Base-by-base conservation (phyloP, 345 rosid species). In the Punica granatum region DNA sequence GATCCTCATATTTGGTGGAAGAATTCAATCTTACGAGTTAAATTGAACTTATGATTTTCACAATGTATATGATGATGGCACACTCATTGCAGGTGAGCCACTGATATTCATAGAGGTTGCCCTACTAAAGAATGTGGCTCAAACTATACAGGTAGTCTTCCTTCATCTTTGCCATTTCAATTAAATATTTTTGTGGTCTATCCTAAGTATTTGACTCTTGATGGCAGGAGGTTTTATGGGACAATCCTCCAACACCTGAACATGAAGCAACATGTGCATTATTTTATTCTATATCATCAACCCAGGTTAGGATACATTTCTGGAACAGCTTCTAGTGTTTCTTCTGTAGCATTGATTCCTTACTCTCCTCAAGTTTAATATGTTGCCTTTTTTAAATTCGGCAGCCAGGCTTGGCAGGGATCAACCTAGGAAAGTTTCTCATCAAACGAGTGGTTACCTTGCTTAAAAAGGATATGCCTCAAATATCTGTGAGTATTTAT, bases 61-160 rank as follows among this genome's bases (percentile, higher is more conserved):
- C 51, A 44, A 44, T 7, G 51, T 37, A 36, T n/a, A 11, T 51
- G 26, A 26, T 37, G 31, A 26, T 37, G 31, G 19, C 3, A 18
- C 49, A 11, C n/a, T 66, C 73, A 19, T 76, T 74, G 65, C 75
- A 91, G 99, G 97, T 59, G 98, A 94, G 23, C 99, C 99, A 26
- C 99, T 94, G 75, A 91, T 94, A 71, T 94, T 91, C 79, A 91
- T 91, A 46, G 99, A 94, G 83, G 99, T 94, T 82, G 98, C 93
- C 39, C 92, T 94, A 64, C 72, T 88, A 77, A 89, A 84, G 81
- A 78, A 79, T 42, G 83, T 84, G 80, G 95, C 92, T 61, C 79
- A 80, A 75, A 84, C 91, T 54, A 88, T 94, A 83, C 96, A 94
- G 92, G 98, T 83, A 49, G 28, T 65, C 67, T 43, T 51, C 67